Base-by-base conservation (phyloP, 2,329 filamentous ascomycete species). In the Aspergillus persii region DNA sequence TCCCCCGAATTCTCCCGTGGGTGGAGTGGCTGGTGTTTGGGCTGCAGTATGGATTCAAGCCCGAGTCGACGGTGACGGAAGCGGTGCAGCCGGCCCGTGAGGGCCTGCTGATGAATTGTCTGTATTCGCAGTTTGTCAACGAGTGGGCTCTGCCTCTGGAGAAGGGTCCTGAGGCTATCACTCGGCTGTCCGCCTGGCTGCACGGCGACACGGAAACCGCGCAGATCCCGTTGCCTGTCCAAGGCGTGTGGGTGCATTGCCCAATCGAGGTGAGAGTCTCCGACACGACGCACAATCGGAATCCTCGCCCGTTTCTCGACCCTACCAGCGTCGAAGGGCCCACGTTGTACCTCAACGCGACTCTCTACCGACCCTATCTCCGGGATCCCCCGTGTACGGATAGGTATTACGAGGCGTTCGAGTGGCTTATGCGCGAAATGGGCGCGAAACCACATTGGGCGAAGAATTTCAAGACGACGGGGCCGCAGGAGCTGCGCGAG, bases 71-170 rank as follows among this genome's bases (percentile, higher is more conserved):
- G 3, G 82, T 83, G 54, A 89, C 86, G 46, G 82, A 83, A n/a
- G 94, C 89, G 5, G 85, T 97, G 18, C 90, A 97, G 75, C 87
- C 89, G 26, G 90, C 89, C 63, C 86, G 89, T 60, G 81, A 89
- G 63, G 94, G 92, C 11, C 84, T 98, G 50, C 82, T 97, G 54
- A 94, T 99, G 90, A 95, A 99, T 79, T 99, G 95, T 71, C 84
- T 98, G 5, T 99, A 97, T 80, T 94, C 90, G n/a, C 95, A 99
- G 72, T 96, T 92, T 69, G 95, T 99, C 65, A 97, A 99, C 74
- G 95, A 99, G 74, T 99, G 95, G 95, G 94, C 94, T 0, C 84
- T 99, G 6, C 94, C 95, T 1, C 82, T 99, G 1, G 81, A 86
- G 63, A 89, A 89, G 66, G 95, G 95, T 0, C 94, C 94, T 12